Conservation (phyloP, 257 asterid species). For the Eustoma russellianum region DNA sequence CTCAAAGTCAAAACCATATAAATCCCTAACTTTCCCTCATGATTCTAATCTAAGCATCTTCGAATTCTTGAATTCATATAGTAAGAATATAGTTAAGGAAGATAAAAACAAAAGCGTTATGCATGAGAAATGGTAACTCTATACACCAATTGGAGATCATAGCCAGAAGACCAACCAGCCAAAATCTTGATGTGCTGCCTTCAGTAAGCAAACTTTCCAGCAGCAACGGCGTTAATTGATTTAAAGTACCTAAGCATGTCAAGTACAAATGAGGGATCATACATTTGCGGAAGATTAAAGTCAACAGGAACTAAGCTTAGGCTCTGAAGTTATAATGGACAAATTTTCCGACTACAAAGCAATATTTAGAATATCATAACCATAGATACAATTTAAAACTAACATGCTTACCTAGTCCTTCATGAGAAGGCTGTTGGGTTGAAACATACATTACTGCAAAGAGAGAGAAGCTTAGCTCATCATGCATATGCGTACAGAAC, state of each 20-base stretch:
- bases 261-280: conserved; percentile 1
- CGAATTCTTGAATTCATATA: not conserved
- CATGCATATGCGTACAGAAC: no score
- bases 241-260: conserved; percentile 50
- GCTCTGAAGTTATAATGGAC: not conserved
- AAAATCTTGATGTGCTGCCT: conserved; percentile 64
- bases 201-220: conserved; percentile 87
- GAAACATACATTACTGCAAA: conserved; percentile 61
- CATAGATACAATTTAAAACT: not conserved
- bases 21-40: not conserved
- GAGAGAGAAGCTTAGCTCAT: conserved; percentile 8
- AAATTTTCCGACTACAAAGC: not conserved
- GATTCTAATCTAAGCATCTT: not conserved
- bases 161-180: conserved; percentile 83
- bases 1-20: no score
- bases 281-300: not conserved
- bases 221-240: conserved; percentile 81
- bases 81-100: not conserved
- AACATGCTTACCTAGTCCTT: conserved; percentile 43
- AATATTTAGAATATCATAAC: not conserved
- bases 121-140: not conserved
- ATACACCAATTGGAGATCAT: conserved; percentile 2
- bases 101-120: not conserved
- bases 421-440: conserved; percentile 71
- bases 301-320: not conserved